Evolutionary conservation across 2,329 filamentous ascomycete species (phyloP), one percentile per base, ranked within the genome.

Genomic region (Cercospora sesami): DNA sequence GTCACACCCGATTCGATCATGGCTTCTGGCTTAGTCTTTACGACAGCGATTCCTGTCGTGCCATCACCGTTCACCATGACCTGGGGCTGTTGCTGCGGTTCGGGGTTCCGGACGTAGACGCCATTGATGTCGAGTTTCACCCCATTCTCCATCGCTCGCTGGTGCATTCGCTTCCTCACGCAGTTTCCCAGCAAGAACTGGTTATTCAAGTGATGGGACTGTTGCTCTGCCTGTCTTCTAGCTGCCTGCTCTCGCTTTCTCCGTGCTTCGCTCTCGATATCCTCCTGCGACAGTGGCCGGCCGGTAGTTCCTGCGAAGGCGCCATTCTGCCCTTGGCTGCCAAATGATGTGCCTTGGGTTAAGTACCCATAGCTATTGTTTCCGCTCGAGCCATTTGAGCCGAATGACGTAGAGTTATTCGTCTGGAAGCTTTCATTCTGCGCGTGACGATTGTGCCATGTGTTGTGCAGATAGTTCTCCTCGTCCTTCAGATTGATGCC

Each of bases 401-500:
- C 75, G 68, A 79, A 78, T 8, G 84, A 84, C 64, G 83, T 80
- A 67, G 79, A 73, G 73, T 81, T 78, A 31, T 70, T 75, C 16
- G 73, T 74, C 26, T 64, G 68, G 55, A 77, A 77, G 69, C 75
- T 77, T 53, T 76, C 73, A 26, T 68, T 72, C 26, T 70, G 58
- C 16, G 66, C 63, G 76, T 84, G 75, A 76, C 82, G 76, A 76
- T 80, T 81, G 55, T 87, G 86, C 76, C 89, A 90, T 66, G 88
- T 83, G 68, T 88, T 89, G 55, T 92, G 89, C 78, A 95, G 84
- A 72, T 89, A 91, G 73, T 93, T 91, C 76, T 96, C 92, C 79
- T 97, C 94, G 71, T 93, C 93, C 67, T 90, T 89, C 58, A 97
- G 81, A 81, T 97, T 92, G 71, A 97, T 93, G 60, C 93, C 93